phyloP scores from a whole-genome alignment of 139 green algal species.

The Nannochloris sp. region DNA sequence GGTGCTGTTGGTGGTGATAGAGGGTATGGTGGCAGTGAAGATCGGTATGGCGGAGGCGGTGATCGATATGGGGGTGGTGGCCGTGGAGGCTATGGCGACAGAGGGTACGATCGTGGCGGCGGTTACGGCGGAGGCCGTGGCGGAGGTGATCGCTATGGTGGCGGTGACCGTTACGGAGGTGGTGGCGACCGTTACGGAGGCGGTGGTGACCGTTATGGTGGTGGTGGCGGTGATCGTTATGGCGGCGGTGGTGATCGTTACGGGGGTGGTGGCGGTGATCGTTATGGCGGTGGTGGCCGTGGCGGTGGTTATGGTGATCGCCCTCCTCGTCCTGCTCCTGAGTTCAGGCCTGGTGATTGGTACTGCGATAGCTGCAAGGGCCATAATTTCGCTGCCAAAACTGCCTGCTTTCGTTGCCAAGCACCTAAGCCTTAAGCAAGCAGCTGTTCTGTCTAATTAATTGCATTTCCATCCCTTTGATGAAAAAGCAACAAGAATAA shows the following conservation, averaged over 20 bases:
- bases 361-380: slow-evolving; percentile 23
- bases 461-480: neutral
- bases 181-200: slow-evolving; percentile 7
- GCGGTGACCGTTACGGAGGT: neutral
- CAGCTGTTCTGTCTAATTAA: neutral
- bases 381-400: slow-evolving; percentile 27
- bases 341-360: slow-evolving; percentile 32
- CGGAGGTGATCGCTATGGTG: neutral
- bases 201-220: neutral
- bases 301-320: neutral
- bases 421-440: neutral
- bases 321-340: neutral
- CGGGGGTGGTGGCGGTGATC: neutral
- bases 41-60: neutral
- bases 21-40: neutral
- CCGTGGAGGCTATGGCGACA: neutral
- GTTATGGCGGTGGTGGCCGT: neutral
- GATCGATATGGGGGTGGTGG: slow-evolving; percentile 5
- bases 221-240: neutral
- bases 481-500: neutral
- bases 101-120: neutral
- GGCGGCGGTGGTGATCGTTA: neutral
- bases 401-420: slow-evolving; percentile 27
- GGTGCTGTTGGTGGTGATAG: neutral
- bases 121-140: neutral